Percentiles rank a stretch among this genome's conserved stretches.
phyloP scores from a whole-genome alignment of 768 basidiomycete genomes.

The Trametes coccinea region DNA sequence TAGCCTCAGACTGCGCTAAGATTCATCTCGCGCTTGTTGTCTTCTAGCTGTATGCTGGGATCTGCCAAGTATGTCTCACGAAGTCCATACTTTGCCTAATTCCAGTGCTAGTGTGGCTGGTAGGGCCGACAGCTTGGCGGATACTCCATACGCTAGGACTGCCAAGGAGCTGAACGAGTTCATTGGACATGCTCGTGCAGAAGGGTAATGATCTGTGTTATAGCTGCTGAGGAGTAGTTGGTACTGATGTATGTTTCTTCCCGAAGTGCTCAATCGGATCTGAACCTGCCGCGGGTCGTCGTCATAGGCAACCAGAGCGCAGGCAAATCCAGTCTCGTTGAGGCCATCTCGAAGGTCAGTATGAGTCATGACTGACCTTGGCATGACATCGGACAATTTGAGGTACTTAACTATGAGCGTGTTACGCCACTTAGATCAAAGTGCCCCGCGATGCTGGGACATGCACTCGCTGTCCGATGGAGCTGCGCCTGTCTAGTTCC shows the following conservation, averaged over 20 bases:
- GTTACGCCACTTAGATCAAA: slow-evolving; percentile 17
- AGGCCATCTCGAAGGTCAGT: slow-evolving; percentile 51
- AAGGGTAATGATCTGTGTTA: slow-evolving; percentile 7
- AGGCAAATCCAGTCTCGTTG: slow-evolving; percentile 49
- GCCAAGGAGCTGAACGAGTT: slow-evolving; percentile 20
- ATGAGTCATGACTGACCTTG: slow-evolving; percentile 37
- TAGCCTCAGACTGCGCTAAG: no score
- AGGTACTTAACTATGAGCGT: no score
- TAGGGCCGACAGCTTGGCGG: neutral
- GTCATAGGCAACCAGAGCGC: slow-evolving; percentile 55
- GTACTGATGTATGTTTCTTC: neutral
- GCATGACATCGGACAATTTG: no score
- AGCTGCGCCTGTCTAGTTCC: slow-evolving; percentile 34
- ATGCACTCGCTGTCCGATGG: slow-evolving; percentile 45
- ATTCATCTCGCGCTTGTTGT: no score
- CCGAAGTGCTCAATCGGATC: slow-evolving; percentile 41
- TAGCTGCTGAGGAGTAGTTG: neutral
- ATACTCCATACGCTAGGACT: slow-evolving; percentile 17
- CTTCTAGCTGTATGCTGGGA: no score
- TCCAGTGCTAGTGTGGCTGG: no score
- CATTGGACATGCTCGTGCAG: slow-evolving; percentile 17
- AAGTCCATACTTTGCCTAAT: no score
- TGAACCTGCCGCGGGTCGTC: slow-evolving; percentile 50
- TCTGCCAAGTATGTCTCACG: no score
- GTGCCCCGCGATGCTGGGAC: slow-evolving; percentile 39